Evolutionary conservation across 495 filamentous ascomycete species (phyloP), one percentile per base, ranked within the genome.

Genomic region (Sporormia fimetaria): DNA sequence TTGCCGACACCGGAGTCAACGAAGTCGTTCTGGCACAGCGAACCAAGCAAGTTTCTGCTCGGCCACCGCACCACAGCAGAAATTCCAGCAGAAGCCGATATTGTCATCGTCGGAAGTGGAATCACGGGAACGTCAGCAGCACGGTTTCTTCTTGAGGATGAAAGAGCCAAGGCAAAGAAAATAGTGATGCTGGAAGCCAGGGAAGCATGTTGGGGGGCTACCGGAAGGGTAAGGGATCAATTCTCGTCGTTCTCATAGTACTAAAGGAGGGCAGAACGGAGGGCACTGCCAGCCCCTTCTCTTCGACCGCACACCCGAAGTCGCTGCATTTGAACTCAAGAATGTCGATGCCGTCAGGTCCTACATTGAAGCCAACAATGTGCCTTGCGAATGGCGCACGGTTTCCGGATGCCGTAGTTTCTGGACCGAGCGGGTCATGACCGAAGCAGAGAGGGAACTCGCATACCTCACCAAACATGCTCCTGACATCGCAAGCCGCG

Each of bases 181-280:
- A 57, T 87, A 0, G 67, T 85, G 1, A 77, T 90, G 68, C 63
- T 93, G 1, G 85, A 93, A 59, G 83, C 83, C 4, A 68, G 83
- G 34, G 76, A 82, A 58, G 74, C 77, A 6, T 87, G 81, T 55
- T 83, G 69, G 63, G 85, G 85, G 11, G 85, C 84, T 12, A 90
- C 85, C 0, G 84, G 84, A 0, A 64, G 83, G 42, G 73, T 76
- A 37, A 56, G 67, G 2, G n/a, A 10, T 23, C 32, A 15, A 15
- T 39, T 26, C 7, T 12, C 11, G 30, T 39, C 15, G 42, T 22
- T 21, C 29, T 17, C 17, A 12, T 29, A 37, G 34, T 21, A 27
- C 23, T 22, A 40, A 18, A 7, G 8, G 17, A 0, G 6, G 10
- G 33, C 49, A 74, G 64, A 87, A 87, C 55, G 81, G 81, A 32